Evolutionary conservation across 1,284 basidiomycete species (phyloP), one percentile per base, ranked within the genome.

Genomic region (Xerocomus nothofagi): DNA sequence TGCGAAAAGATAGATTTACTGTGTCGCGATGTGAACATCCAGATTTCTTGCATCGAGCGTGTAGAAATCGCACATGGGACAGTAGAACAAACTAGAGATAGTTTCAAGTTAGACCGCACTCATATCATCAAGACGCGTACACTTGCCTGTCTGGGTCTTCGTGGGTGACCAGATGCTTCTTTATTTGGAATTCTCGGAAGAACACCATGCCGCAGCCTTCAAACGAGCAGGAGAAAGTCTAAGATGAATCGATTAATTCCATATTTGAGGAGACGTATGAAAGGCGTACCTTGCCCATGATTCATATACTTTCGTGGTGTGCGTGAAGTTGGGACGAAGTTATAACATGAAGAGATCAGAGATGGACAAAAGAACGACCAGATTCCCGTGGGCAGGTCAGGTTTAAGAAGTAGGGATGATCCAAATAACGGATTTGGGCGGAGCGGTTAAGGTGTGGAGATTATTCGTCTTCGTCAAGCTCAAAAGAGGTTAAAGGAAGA

Each of bases 81-180:
- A 63, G 5, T 40, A 15, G 24, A 24, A 32, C 17, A 61, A 2
- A 0, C 60, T 59, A 26, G 32, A 1, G 3, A 34, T 6, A n/a
- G 11, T 23, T 20, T 39, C 18, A 18, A 26, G 26, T 39, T 18
- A 2, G 24, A 37, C 26, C 3, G 2, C 3, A 6, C 8, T 26
- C n/a, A 18, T n/a, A 18, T 31, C 9, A n/a, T 7, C 3, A 17
- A 20, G 12, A 24, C 15, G 32, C 21, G 6, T 1, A 11, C 8
- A 29, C 24, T n/a, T 10, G 54, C 61, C 24, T 44, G n/a, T 34
- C 15, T 0, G 47, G 39, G 5, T 50, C 10, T 4, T 31, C 26
- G 17, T 62, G 59, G 1, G 4, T 14, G 4, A n/a, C 12, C 18
- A 12, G 26, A 12, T 61, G 60, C 34, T 60, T 59, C 9, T 18